phyloP scores from a whole-genome alignment of 179 eudicot genomes.

The Spergularia azorica region DNA sequence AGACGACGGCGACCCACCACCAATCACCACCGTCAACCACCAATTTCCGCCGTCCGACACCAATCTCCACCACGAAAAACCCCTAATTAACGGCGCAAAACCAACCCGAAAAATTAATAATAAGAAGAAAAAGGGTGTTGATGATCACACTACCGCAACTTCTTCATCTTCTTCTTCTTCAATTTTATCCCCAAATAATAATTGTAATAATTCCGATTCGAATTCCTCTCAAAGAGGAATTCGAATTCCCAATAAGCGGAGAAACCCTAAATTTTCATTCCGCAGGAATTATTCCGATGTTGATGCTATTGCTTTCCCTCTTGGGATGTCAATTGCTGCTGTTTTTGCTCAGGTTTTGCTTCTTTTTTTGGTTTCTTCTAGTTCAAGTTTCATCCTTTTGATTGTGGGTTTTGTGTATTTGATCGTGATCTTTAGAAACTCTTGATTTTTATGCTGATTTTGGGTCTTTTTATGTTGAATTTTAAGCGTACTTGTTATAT shows the following conservation, averaged over 20 bases:
- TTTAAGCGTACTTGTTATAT: background rate
- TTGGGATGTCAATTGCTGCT: conserved; percentile 92
- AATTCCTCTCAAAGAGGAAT: conserved; percentile 43
- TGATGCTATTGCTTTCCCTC: conserved; percentile 77
- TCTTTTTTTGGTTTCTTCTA: background rate
- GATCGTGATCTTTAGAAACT: background rate
- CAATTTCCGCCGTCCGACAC: background rate
- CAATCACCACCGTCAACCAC: conserved; percentile 16
- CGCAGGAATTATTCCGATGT: conserved; percentile 37
- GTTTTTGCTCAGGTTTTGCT: conserved; percentile 67
- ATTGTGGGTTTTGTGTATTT: background rate
- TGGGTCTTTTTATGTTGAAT: background rate
- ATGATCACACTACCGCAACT: conserved; percentile 23
- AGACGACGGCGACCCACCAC: conserved; percentile 8
- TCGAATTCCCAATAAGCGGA: conserved; percentile 29
- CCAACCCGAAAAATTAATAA: background rate
- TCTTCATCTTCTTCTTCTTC: no score
- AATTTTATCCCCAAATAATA: background rate
- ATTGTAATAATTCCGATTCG: background rate
- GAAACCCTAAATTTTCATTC: conserved; percentile 44
- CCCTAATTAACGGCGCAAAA: conserved; percentile 31
- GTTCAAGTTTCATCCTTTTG: conserved; percentile 1
- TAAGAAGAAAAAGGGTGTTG: conserved; percentile 28
- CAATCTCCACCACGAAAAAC: background rate
- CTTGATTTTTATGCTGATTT: conserved; percentile 13